Base-by-base conservation (phyloP, 768 basidiomycete species). In the Solioccasus polychromus region DNA sequence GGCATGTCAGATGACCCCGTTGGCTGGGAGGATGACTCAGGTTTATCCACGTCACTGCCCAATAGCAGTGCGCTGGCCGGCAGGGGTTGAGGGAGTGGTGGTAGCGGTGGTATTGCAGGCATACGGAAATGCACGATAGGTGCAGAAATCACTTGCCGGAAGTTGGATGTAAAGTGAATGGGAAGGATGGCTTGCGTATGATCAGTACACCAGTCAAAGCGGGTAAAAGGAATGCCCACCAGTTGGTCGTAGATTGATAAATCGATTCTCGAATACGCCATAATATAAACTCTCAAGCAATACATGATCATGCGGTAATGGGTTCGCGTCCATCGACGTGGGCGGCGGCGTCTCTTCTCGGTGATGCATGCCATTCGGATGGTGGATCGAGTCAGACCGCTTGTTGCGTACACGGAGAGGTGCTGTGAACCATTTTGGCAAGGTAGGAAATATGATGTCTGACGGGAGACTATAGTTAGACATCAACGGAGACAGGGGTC, bases 401-500 rank as follows among this genome's bases (percentile, higher is more conserved):
- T 71, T 62, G 18, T 76, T 68, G 55, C 71, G 77, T 23, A 71
- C 70, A 23, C 83, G 79, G 42, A 88, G 73, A 8, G 85, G 83
- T 30, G 75, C 71, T 2, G 88, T 88, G 55, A 88, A 90, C 85
- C 86, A 89, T 29, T 75, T 76, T 18, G 88, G 86, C 29, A 90
- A 73, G 4, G 67, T 68, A n/a, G 88, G 88, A 58, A 90, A 90
- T 35, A 87, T 67, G 23, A 86, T 75, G 59, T 90, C 88, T 90
- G 42, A 48, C 19, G 23, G 19, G 3, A 12, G 17, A 36, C 36
- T 10, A 41, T n/a, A 15, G 40, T 26, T 19, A 20, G 20, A 26
- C 7, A 26, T 41, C 19, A 22, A 20, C 1, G 12, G 8, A 24
- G 20, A 39, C 22, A 11, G 30, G 25, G 31, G 39, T 6, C 15